Evolutionary conservation across 2,329 filamentous ascomycete species (phyloP).

Genomic region (Proliferodiscus dingleyae): DNA sequence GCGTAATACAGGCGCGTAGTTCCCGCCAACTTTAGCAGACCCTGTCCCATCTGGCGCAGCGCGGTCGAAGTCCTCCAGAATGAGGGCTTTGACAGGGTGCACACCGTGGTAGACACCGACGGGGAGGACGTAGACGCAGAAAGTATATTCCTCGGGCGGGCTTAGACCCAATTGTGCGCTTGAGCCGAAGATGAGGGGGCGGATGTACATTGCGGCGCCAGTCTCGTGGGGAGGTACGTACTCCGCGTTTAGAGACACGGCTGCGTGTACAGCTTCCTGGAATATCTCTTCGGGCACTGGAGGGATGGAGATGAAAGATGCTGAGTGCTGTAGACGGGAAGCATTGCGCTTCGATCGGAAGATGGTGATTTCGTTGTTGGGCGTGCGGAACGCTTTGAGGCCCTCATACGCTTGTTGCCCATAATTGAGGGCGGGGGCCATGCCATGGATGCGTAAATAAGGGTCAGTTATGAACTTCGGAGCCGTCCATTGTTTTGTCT

Average conservation of each 20-base stretch:
- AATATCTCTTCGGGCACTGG: conserved; percentile 73
- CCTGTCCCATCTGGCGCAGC: conserved; percentile 88
- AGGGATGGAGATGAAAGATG: conserved; percentile 78
- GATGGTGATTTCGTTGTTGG: conserved; percentile 68
- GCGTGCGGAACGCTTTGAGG: conserved; percentile 89
- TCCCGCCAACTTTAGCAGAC: conserved; percentile 89
- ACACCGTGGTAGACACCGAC: conserved; percentile 92
- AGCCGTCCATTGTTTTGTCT: conserved; percentile 70
- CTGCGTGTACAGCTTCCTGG: conserved; percentile 68
- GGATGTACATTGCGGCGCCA: conserved; percentile 87
- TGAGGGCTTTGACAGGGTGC: conserved; percentile 78
- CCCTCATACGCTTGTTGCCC: conserved; percentile 97
- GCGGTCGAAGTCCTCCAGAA: conserved; percentile 90
- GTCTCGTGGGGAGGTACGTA: conserved; percentile 87
- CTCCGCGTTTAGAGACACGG: conserved; percentile 82
- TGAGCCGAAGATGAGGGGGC: conserved; percentile 82
- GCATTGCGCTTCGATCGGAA: conserved; percentile 89
- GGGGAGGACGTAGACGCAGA: conserved; percentile 84
- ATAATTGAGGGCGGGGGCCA: conserved; percentile 94
- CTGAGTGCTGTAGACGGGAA: conserved; percentile 75
- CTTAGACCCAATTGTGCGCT: conserved; percentile 81
- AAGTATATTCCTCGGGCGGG: conserved; percentile 88
- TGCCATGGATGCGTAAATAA: conserved; percentile 84
- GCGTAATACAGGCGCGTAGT: conserved; percentile 87
- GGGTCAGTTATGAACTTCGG: conserved; percentile 79